Evolutionary conservation across 805 yeast species (phyloP), one percentile per base, ranked within the genome.

Genomic region (Metschnikowia cerradonensis): DNA sequence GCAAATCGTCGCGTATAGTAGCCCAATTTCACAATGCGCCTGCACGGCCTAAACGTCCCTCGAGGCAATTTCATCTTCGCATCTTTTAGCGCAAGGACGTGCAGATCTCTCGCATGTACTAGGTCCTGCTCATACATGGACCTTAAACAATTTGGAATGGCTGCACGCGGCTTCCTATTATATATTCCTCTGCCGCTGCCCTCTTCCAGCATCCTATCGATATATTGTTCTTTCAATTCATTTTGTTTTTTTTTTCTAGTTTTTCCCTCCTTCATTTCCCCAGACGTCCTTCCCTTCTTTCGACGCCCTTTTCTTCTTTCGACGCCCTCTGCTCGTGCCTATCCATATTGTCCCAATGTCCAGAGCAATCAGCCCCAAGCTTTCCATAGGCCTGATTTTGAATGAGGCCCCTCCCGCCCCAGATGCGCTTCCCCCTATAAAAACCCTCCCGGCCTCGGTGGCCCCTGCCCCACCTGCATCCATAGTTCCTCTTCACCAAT

Each of bases 371-470:
- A 47, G 53, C 34, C 52, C 52, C 34, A 51, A 38, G 41, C 44
- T 47, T 30, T 38, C 54, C 14, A 51, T 53, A 11, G 37, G 52
- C 34, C 52, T 53, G 56, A 47, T 53, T 11, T 43, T 53, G 30
- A 53, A 53, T 17, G 52, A 40, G 13, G 46, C 43, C 22, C 45
- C 45, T 10, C 33, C 40, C 26, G n/a, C 30, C 31, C 5, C 11
- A 20, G 36, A 22, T 23, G 22, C 34, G 15, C 34, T 41, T 32
- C 47, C 48, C 13, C 37, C 31, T 37, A 34, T 22, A 15, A 30
- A 37, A 11, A 8, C 19, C 19, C 37, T 32, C 26, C 14, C 34
- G 47, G 39, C 23, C 26, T 47, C 39, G 20, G 39, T 11, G 26
- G 40, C 40, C 15, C 26, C 40, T 11, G 40, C 19, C 3, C 20